Conservation (phyloP, 1,284 basidiomycete genomes). For the Cutaneotrichosporon cavernicola region DNA sequence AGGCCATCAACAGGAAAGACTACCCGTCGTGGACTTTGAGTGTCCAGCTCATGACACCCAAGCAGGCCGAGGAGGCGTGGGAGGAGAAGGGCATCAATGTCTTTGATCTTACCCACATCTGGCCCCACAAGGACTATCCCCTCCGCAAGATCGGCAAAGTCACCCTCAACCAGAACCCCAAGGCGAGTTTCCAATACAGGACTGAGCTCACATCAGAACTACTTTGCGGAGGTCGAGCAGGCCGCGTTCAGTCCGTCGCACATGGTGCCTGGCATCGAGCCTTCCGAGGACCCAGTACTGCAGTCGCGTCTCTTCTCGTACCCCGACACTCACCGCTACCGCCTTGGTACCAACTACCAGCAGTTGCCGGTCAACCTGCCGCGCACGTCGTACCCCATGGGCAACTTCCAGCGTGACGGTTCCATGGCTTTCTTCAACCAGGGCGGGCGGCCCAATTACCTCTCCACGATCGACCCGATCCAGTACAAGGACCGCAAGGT, state of each 20-base stretch:
- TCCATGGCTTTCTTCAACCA: constrained; percentile 68
- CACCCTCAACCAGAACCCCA: constrained; percentile 77
- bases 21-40: constrained; percentile 51
- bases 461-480: constrained; percentile 63
- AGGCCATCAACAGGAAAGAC: constrained; percentile 71
- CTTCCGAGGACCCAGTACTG: constrained; percentile 83
- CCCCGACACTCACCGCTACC: constrained; percentile 88
- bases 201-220: constrained; percentile 45
- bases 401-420: constrained; percentile 73
- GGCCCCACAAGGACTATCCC: constrained; percentile 82
- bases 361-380: constrained; percentile 86
- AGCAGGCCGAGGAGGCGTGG: constrained; percentile 82
- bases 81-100: constrained; percentile 47
- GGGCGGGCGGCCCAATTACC: constrained; percentile 81
- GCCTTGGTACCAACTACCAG: constrained; percentile 67
- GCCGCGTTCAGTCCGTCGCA: constrained; percentile 67
- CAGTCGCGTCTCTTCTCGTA: constrained; percentile 93
- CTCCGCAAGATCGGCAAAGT: constrained; percentile 80
- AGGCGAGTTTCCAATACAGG: not conserved
- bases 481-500: constrained; percentile 38
- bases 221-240: constrained; percentile 72
- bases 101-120: constrained; percentile 86
- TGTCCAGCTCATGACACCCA: constrained; percentile 80
- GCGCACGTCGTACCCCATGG: constrained; percentile 59
- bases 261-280: constrained; percentile 79